Base-by-base conservation (phyloP, 1,139 yeast genomes). In the Pichia sp. region DNA sequence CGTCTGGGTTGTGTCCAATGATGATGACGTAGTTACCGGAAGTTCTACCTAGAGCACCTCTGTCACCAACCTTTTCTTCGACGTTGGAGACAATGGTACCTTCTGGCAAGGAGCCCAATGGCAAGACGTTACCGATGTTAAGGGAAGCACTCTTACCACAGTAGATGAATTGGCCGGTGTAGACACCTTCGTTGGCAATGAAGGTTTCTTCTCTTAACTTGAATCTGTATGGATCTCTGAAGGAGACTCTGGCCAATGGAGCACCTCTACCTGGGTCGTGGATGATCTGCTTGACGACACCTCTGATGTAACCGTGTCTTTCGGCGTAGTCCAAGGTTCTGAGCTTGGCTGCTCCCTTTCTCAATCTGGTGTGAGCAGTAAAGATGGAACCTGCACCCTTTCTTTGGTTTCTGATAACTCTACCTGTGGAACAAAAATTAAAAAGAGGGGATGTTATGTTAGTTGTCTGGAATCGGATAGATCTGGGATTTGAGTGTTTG, bases 251-350 rank as follows among this genome's bases (percentile, higher is more conserved):
- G 73, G 98, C 99, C 75, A 93, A 86, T 75, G 99, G 99, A 76
- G 99, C 99, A 84, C 99, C 99, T 81, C 99, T 87, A 78, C 99
- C 99, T 73, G 99, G 95, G 75, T 93, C 99, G 84, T 93, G 99
- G 80, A 93, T 82, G 80, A 93, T 93, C 79, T 87, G 95, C 87
- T 92, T 92, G 70, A 93, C 98, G 69, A 93, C 85, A 80, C 99
- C 99, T 81, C 98, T 95, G 75, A 90, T 85, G 92, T 92, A 93
- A 75, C 99, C 99, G 79, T 93, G 97, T 79, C 97, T 95, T 83
- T 93, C 99, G 77, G 98, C 96, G 74, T 85, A 93, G 80, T 93
- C 99, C 79, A 93, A 87, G 76, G 96, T 87, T 87, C 99, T 90
- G 78, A 92, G 87, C 88, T 92, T 93, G 78, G 99, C 99, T 76